Evolutionary conservation across 768 basidiomycete genomes (phyloP).

Genomic region (Leccinum boreale): DNA sequence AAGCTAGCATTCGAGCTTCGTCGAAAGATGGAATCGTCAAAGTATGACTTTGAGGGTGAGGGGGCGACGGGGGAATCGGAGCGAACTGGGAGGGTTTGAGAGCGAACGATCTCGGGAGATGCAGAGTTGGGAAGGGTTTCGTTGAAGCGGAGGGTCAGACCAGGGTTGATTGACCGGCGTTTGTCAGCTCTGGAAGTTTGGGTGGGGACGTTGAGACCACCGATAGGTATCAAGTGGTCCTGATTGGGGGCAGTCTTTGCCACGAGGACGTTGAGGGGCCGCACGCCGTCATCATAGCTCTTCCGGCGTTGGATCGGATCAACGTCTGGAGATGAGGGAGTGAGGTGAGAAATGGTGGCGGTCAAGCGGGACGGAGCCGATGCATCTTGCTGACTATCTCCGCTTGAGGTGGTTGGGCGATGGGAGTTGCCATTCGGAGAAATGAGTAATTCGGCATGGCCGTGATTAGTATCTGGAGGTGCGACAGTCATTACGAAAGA

Average conservation of each 20-base stretch:
- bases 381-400: constrained; percentile 5
- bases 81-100: constrained; percentile 27
- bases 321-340: constrained; percentile 19
- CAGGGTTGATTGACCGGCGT: constrained; percentile 56
- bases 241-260: constrained; percentile 15
- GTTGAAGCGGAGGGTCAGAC: constrained; percentile 34
- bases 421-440: constrained; percentile 4
- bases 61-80: constrained; percentile 22
- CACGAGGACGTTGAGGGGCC: constrained; percentile 37
- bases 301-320: constrained; percentile 30
- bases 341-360: constrained; percentile 15
- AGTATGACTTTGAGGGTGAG: constrained; percentile 16
- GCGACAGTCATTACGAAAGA: constrained; percentile 44
- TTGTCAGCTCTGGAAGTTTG: constrained; percentile 40
- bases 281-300: constrained; percentile 44
- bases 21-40: constrained; percentile 16
- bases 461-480: constrained; percentile 30
- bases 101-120: constrained; percentile 29
- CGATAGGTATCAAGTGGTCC: constrained; percentile 7
- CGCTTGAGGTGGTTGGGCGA: background rate
- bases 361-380: constrained; percentile 16
- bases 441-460: constrained; percentile 1
- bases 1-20: constrained; percentile 24
- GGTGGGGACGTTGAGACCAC: constrained; percentile 26
- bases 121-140: constrained; percentile 10